Conservation (phyloP, 2,329 filamentous ascomycete genomes). For the Exophiala sp. region DNA sequence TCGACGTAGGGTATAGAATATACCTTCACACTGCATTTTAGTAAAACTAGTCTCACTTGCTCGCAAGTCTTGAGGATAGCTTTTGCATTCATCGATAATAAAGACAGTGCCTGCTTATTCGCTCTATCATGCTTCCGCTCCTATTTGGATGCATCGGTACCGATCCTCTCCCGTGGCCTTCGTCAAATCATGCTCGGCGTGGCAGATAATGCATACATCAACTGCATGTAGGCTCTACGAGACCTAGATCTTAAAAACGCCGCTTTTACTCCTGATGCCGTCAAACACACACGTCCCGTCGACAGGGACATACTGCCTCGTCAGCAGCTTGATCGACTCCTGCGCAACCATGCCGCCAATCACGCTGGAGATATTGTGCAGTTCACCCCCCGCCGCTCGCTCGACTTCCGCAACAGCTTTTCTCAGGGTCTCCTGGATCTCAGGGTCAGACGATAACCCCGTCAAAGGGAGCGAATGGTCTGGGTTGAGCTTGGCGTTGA, state of each 20-base stretch:
- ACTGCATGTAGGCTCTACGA: background rate
- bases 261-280: conserved; percentile 52
- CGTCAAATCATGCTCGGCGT: background rate
- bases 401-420: conserved; percentile 61
- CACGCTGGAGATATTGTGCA: conserved; percentile 86
- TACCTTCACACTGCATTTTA: no score
- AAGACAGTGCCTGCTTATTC: no score
- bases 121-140: no score
- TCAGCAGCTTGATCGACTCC: conserved; percentile 79
- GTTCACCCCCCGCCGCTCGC: conserved; percentile 72
- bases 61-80: no score
- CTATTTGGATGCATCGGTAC: background rate
- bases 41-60: no score
- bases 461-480: conserved; percentile 32
- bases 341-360: conserved; percentile 93
- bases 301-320: conserved; percentile 60
- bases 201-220: background rate
- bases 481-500: conserved; percentile 40
- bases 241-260: conserved; percentile 24
- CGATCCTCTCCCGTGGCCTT: background rate
- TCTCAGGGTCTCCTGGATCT: conserved; percentile 41
- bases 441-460: conserved; percentile 34
- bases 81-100: no score
- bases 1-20: no score
- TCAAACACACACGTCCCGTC: conserved; percentile 61